phyloP scores from a whole-genome alignment of 179 eudicot genomes.

The Beta macrorhiza region DNA sequence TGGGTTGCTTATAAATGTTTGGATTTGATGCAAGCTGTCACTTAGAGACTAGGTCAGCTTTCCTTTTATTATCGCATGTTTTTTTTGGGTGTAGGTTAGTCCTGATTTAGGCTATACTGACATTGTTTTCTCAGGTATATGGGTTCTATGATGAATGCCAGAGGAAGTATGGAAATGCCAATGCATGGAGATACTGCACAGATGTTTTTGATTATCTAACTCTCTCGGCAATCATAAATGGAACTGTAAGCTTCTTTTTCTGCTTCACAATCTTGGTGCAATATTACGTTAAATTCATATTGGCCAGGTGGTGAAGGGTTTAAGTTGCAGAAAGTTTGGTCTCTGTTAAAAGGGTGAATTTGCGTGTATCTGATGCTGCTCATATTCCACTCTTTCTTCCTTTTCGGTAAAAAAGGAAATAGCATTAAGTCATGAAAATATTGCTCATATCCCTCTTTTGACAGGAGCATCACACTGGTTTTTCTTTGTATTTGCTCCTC shows the following conservation, averaged over 20 bases:
- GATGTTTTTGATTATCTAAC: conserved; percentile 97
- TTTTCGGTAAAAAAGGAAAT: no score
- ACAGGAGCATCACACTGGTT: neutral
- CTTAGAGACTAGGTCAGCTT: neutral
- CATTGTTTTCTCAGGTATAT: conserved; percentile 56
- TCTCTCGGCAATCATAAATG: conserved; percentile 92
- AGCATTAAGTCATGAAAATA: no score
- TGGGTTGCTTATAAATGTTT: no score
- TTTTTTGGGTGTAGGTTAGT: neutral
- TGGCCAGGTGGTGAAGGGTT: neutral
- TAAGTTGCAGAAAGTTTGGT: neutral
- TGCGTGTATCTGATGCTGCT: neutral
- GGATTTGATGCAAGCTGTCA: neutral
- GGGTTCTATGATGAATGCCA: conserved; percentile 99
- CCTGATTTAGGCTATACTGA: conserved; percentile 3
- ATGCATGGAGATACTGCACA: conserved; percentile 99
- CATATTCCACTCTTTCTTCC: neutral
- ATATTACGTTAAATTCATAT: neutral
- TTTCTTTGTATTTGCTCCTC: neutral
- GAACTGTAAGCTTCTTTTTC: conserved; percentile 60
- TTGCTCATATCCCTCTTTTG: neutral
- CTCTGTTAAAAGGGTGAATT: neutral
- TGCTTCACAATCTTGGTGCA: neutral
- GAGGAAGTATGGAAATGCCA: conserved; percentile 98
- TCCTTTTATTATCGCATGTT: conserved; percentile 1